phyloP scores from a whole-genome alignment of 805 yeast genomes.

The Wickerhamiella spandovensis region DNA sequence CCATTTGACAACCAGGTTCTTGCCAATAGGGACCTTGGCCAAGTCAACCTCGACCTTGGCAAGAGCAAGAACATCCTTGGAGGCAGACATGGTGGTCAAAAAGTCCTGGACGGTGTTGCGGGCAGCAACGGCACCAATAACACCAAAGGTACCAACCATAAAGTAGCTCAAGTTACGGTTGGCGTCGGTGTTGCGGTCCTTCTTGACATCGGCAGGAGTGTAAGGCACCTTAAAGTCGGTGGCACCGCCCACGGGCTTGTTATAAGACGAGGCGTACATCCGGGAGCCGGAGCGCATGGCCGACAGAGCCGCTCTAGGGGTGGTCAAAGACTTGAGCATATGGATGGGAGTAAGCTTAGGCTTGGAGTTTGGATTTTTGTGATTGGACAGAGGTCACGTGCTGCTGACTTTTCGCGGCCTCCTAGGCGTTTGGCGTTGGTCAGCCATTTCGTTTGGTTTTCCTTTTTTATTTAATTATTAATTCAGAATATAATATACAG shows the following conservation, averaged over 20 bases:
- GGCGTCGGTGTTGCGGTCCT: slow-evolving; percentile 54
- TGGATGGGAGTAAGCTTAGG: not conserved
- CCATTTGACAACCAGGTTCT: slow-evolving; percentile 97
- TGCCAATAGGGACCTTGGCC: slow-evolving; percentile 89
- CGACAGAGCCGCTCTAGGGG: slow-evolving; percentile 3
- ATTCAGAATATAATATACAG: not conserved
- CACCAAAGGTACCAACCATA: slow-evolving; percentile 93
- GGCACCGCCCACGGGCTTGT: slow-evolving; percentile 21
- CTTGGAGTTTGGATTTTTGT: slow-evolving; percentile 1
- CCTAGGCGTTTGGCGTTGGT: too few relatives aligned
- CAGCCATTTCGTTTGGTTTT: too few relatives aligned
- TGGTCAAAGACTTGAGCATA: slow-evolving; percentile 2
- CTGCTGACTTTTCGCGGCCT: not conserved
- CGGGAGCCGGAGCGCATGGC: slow-evolving; percentile 5
- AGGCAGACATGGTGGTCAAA: slow-evolving; percentile 87
- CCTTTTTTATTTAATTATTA: not conserved
- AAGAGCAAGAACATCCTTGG: slow-evolving; percentile 98
- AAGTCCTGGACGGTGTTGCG: slow-evolving; percentile 88
- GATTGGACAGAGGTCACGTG: slow-evolving; percentile 3
- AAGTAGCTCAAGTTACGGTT: slow-evolving; percentile 85
- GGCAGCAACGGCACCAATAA: slow-evolving; percentile 85
- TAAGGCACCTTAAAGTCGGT: slow-evolving; percentile 87
- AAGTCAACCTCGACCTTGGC: slow-evolving; percentile 97
- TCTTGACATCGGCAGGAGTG: slow-evolving; percentile 66
- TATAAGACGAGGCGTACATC: slow-evolving; percentile 10